These are phyloP conservation scores for Ustulina deusta DNA, from an alignment of 2,329 filamentous ascomycete genomes.

Conservation along the genomic window DNA sequence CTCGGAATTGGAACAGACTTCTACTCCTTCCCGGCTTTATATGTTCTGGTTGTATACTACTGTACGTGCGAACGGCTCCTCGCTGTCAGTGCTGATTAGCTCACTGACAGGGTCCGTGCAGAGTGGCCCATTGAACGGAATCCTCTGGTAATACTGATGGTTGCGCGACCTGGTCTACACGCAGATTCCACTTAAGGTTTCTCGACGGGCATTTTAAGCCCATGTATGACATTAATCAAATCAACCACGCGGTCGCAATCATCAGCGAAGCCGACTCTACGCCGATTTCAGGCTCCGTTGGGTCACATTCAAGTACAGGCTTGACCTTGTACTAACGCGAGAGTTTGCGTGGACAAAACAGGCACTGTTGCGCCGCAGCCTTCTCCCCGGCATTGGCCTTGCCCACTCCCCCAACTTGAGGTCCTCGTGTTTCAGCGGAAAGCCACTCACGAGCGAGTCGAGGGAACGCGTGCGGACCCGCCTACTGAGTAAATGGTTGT, in stretches of 20 bases:
- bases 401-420: constrained; percentile 4
- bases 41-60: constrained; percentile 24
- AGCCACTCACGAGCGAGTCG: constrained; percentile 13
- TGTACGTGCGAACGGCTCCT: constrained; percentile 22
- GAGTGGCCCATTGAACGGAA: constrained; percentile 20
- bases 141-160: constrained; percentile 30
- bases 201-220: constrained; percentile 12
- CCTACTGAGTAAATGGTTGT: constrained; percentile 28
- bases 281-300: constrained; percentile 3
- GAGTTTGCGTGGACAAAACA: constrained; percentile 5
- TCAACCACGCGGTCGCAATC: constrained; percentile 19
- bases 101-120: constrained; percentile 20
- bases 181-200: constrained; percentile 11
- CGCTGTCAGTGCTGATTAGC: constrained; percentile 10
- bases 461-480: constrained; percentile 18
- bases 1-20: constrained; percentile 18
- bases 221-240: constrained; percentile 7
- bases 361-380: constrained; percentile 25
- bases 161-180: constrained; percentile 35
- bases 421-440: constrained; percentile 19
- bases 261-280: constrained; percentile 19
- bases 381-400: constrained; percentile 26
- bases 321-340: constrained; percentile 13
- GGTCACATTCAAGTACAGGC: constrained; percentile 26
- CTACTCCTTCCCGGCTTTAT: constrained; percentile 23